Evolutionary conservation across 73 alveolate species (phyloP).

Genomic region (Tetrahymena elliotti): DNA sequence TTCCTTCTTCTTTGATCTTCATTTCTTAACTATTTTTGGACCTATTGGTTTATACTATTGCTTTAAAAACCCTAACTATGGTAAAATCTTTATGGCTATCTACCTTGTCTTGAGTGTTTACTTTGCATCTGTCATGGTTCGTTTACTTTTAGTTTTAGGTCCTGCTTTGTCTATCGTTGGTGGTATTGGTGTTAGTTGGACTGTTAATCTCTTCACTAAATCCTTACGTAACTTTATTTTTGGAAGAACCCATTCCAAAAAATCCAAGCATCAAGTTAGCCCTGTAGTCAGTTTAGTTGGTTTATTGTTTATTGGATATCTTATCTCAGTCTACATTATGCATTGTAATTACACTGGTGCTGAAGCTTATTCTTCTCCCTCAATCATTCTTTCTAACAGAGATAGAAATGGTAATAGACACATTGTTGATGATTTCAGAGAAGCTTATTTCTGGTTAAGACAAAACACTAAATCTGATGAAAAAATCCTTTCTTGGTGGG

Average conservation of each 20-base stretch:
- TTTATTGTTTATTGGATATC: constrained; percentile 8
- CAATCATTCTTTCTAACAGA: constrained; percentile 63
- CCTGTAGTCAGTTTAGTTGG: constrained; percentile 17
- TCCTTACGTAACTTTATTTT: constrained; percentile 14
- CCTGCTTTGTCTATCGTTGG: constrained; percentile 60
- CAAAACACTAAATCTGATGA: constrained; percentile 78
- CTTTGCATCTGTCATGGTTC: constrained; percentile 62
- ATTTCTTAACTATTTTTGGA: constrained; percentile 64
- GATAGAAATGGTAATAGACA: constrained; percentile 68
- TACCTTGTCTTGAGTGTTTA: constrained; percentile 51
- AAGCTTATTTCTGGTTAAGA: constrained; percentile 92
- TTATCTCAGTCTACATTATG: constrained; percentile 40
- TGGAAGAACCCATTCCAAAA: constrained; percentile 22
- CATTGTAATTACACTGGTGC: constrained; percentile 75
- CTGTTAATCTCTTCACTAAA: constrained; percentile 23
- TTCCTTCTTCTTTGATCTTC: constrained; percentile 81
- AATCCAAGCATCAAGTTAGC: neutral
- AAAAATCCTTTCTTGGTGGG: constrained; percentile 92
- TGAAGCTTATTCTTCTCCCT: constrained; percentile 71
- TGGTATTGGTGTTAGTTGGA: constrained; percentile 59
- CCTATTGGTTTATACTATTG: constrained; percentile 84
- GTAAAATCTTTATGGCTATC: constrained; percentile 45
- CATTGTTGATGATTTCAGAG: constrained; percentile 87
- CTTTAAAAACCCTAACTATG: constrained; percentile 70
- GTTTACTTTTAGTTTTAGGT: constrained; percentile 59